Percentiles rank a stretch among this genome's conserved stretches.
phyloP scores from a whole-genome alignment of 441 rosid species.

The Dalechampia spathulata region DNA sequence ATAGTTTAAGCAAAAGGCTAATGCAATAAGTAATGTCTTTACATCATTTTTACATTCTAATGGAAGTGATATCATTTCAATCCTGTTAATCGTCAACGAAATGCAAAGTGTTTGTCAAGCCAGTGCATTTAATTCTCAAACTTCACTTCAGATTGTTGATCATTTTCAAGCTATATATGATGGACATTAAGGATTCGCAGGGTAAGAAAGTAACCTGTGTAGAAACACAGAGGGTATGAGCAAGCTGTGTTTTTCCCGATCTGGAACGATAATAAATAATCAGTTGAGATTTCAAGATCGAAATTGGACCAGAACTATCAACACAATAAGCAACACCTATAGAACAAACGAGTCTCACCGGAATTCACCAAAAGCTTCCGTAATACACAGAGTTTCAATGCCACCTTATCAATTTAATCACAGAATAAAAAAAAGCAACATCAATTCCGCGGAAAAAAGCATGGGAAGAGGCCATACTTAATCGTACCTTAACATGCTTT shows the following conservation, averaged over 20 bases:
- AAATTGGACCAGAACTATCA: neutral
- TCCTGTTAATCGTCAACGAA: too few species aligned
- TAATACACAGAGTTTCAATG: slow-evolving; percentile 64
- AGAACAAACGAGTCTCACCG: slow-evolving; percentile 35
- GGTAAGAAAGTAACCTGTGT: slow-evolving; percentile 70
- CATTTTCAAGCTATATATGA: too few species aligned
- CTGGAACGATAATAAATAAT: slow-evolving; percentile 23
- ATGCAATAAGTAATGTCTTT: neutral
- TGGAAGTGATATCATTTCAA: neutral
- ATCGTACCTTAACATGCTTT: too few species aligned
- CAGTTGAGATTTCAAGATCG: neutral
- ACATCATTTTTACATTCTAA: neutral
- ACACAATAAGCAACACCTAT: neutral
- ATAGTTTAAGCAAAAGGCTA: neutral
- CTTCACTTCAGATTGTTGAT: neutral
- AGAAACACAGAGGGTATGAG: slow-evolving; percentile 87
- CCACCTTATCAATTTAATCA: slow-evolving; percentile 50
- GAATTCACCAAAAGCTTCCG: slow-evolving; percentile 94
- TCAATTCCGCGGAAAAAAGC: too few species aligned
- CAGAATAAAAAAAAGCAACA: neutral
- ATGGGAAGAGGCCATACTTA: too few species aligned
- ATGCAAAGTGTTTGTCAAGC: too few species aligned
- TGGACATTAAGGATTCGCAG: too few species aligned
- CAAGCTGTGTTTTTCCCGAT: slow-evolving; percentile 95
- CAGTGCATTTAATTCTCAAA: neutral